Evolutionary conservation across 176 grass and related monocot species (phyloP).

Genomic region (Aegilops longissima): DNA sequence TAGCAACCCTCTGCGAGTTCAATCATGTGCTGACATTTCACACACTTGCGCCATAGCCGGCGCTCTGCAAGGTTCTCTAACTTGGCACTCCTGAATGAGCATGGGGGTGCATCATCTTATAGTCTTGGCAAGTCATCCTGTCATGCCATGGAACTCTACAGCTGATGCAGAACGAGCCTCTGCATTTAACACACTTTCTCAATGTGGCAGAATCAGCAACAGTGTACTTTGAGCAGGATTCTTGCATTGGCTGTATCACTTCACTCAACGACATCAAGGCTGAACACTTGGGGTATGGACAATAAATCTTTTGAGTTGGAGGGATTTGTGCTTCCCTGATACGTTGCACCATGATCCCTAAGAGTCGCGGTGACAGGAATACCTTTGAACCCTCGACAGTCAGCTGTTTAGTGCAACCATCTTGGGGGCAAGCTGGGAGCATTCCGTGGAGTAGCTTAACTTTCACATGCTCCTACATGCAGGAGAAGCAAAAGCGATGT

Average conservation of each 20-base stretch:
- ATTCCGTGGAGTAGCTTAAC: conserved; percentile 59
- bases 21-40: conserved; percentile 82
- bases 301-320: conserved; percentile 68
- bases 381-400: conserved; percentile 51
- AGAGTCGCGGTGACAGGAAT: conserved; percentile 42
- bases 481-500: conserved; percentile 80
- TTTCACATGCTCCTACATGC: conserved; percentile 81
- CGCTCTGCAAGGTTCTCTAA: conserved; percentile 59
- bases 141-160: conserved; percentile 86
- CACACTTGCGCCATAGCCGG: conserved; percentile 58
- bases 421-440: conserved; percentile 69
- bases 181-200: conserved; percentile 69
- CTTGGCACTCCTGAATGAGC: conserved; percentile 38
- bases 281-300: conserved; percentile 70
- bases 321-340: conserved; percentile 69
- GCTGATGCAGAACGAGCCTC: conserved; percentile 63
- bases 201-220: conserved; percentile 40
- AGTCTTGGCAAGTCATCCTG: conserved; percentile 45
- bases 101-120: conserved; percentile 44
- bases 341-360: conserved; percentile 70
- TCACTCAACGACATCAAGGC: conserved; percentile 62
- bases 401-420: conserved; percentile 64
- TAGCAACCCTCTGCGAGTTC: conserved; percentile 66
- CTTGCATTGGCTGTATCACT: conserved; percentile 37
- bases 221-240: conserved; percentile 45